Conservation (phyloP, 2,329 filamentous ascomycete species). For the Fusarium concolor region DNA sequence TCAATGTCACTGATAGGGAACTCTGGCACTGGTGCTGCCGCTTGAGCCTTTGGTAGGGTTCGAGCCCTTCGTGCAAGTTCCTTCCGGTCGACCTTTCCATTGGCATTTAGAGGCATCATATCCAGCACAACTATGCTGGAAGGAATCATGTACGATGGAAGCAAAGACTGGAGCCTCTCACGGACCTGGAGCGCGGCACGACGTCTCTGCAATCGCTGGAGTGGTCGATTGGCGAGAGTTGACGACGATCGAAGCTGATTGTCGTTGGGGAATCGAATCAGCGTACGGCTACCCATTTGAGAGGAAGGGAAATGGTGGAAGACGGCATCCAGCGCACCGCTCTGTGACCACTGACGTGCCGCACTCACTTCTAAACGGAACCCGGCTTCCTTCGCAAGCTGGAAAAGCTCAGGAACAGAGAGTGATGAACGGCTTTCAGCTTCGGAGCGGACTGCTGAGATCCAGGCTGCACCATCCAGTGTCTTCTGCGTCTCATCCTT, state of each 20-base stretch:
- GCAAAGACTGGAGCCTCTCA: neutral
- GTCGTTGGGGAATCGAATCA: conserved; percentile 31
- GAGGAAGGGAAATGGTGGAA: conserved; percentile 37
- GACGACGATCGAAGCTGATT: neutral
- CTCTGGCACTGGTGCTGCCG: rapidly evolving
- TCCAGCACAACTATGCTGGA: conserved; percentile 36
- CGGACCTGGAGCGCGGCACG: conserved; percentile 1
- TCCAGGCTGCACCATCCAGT: conserved; percentile 15
- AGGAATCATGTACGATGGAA: conserved; percentile 47
- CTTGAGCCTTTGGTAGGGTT: neutral
- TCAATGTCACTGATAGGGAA: conserved; percentile 3
- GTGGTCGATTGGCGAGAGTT: conserved; percentile 31
- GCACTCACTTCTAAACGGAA: conserved; percentile 59
- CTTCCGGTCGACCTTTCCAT: conserved; percentile 43
- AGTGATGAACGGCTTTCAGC: conserved; percentile 9
- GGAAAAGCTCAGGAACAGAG: conserved; percentile 29
- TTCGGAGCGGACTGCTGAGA: neutral
- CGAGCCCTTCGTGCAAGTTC: conserved; percentile 13
- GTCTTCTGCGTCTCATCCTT: neutral
- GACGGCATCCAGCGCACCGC: conserved; percentile 33
- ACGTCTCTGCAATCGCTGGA: conserved; percentile 13
- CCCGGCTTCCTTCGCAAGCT: conserved; percentile 48
- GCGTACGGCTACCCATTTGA: neutral
- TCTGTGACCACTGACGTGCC: conserved; percentile 51
- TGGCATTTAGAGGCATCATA: conserved; percentile 44